Evolutionary conservation across 441 rosid genomes (phyloP), one percentile per base, ranked within the genome.

Genomic region (Corymbia calophylla): DNA sequence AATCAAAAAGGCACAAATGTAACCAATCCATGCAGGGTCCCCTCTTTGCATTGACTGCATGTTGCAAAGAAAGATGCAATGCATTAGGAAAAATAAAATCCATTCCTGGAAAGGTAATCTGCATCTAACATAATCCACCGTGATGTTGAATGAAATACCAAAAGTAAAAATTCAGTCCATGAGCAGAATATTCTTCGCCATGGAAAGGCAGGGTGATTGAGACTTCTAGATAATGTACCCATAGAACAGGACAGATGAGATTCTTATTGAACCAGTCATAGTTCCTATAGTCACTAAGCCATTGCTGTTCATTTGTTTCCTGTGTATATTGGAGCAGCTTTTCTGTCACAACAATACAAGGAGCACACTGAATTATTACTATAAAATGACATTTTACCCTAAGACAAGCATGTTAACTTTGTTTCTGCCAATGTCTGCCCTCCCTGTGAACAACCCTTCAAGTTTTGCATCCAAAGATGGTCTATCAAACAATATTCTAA

Each of bases 31-130:
- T 53, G 90, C 90, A 64, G 86, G 90, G 53, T 89, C 88, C 48
- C 88, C 90, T 89, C 58, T 58, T 87, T 89, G 90, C 90, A 89
- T 89, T 68, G 90, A 89, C 90, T 89, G 77, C 62, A 91, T 60
- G 54, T 62, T 89, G 88, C 54, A 66, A 77, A 91, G 89, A 15
- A 44, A 85, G 58, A 89, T 31, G 53, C 88, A 87, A 89, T 31
- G 53, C 88, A 87, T 73, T 21, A 35, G 82, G 4, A 64, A 62
- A 35, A 73, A 70, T 4, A 6, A 11, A 73, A 10, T 73, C 49
- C 8, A 5, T 39, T 73, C 82, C 49, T 6, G 82, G 49, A 21
- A 35, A 70, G 19, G 27, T 35, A 35, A 70, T 47, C 81, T 18
- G 82, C 29, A 73, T 23, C 82, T 73, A 73, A 73, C 16, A 35